phyloP scores from a whole-genome alignment of 2,329 filamentous ascomycete genomes.

The Gnomoniopsis sp. region DNA sequence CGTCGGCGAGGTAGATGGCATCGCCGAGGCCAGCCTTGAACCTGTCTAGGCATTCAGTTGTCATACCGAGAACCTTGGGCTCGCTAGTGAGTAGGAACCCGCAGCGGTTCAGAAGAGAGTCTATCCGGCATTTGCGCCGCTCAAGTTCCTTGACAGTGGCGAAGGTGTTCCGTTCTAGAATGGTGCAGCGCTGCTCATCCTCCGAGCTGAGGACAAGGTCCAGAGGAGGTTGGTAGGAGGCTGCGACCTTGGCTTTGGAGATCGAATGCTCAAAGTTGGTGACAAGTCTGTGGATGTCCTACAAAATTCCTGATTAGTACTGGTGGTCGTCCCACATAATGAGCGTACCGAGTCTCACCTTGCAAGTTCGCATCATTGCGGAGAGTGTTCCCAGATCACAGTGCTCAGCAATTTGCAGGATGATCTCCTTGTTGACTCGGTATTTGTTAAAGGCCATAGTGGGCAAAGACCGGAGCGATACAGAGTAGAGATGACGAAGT shows the following conservation, averaged over 20 bases:
- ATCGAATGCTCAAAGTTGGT: slow-evolving; percentile 7
- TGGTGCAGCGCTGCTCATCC: slow-evolving; percentile 1
- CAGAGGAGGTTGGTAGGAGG: background rate
- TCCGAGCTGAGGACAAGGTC: slow-evolving; percentile 9
- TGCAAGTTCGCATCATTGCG: slow-evolving; percentile 5
- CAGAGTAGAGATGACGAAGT: slow-evolving; percentile 6
- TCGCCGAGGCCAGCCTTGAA: slow-evolving; percentile 12
- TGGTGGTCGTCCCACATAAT: background rate
- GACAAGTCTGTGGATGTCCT: slow-evolving; percentile 3
- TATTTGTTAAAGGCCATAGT: background rate
- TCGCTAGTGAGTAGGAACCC: slow-evolving; percentile 11
- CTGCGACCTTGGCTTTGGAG: slow-evolving; percentile 4
- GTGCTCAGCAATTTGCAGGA: slow-evolving; percentile 13
- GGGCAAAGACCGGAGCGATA: slow-evolving; percentile 2
- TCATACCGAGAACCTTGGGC: background rate
- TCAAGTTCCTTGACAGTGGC: slow-evolving; percentile 10
- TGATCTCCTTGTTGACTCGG: slow-evolving; percentile 5
- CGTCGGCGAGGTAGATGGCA: slow-evolving; percentile 7
- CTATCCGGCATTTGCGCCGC: slow-evolving; percentile 9
- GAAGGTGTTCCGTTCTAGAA: slow-evolving; percentile 6
- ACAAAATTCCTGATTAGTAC: background rate
- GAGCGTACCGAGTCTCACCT: slow-evolving; percentile 1
- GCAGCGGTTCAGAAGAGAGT: slow-evolving; percentile 11
- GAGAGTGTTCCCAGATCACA: slow-evolving; percentile 13
- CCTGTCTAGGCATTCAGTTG: background rate